Evolutionary conservation across 148 eudicot genomes (phyloP), one percentile per base, ranked within the genome.

Genomic region (Vaccinium myrtillus): DNA sequence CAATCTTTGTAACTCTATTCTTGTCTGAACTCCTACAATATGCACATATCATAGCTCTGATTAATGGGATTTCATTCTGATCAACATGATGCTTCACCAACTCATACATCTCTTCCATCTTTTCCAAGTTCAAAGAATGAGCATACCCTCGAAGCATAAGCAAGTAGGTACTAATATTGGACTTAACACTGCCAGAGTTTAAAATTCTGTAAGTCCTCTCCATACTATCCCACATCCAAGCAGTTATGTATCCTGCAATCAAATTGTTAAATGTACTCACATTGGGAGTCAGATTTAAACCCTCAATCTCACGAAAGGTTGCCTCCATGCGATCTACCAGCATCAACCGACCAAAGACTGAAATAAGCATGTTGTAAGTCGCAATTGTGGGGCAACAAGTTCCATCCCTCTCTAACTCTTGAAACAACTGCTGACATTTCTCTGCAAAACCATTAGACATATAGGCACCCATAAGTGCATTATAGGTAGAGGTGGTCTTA

Each of bases 171-270:
- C 19, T 30, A 36, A 70, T 19, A 90, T 92, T 83, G 14, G 98
- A 94, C 85, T 87, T 80, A 23, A 94, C 70, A 70, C 59, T 71
- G 32, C 87, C 83, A 16, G 90, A 88, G 53, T 91, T 89, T 93
- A 97, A 91, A 25, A 61, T 63, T 53, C 12, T 75, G 83, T 83
- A 97, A 0, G 94, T 89, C 78, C 85, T 88, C 88, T 94, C 99
- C 99, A 97, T 93, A 30, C 86, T 79, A 80, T 97, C 98, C 99
- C 99, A 97, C 96, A 90, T 95, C 98, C 98, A 97, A 80, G 98
- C 95, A 8, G 93, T 94, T 27, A 97, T 43, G 84, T 97, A 97
- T 53, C 99, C 98, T 71, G 90, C 90, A 84, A 97, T 91, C 86
- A 97, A 85, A 87, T 82, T 84, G 75, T 92, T 92, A 86, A 90